Percentiles rank a stretch among this genome's conserved stretches.
Conservation (phyloP, 2,329 filamentous ascomycete genomes). For the Monilinia vaccinii-corymbosi region DNA sequence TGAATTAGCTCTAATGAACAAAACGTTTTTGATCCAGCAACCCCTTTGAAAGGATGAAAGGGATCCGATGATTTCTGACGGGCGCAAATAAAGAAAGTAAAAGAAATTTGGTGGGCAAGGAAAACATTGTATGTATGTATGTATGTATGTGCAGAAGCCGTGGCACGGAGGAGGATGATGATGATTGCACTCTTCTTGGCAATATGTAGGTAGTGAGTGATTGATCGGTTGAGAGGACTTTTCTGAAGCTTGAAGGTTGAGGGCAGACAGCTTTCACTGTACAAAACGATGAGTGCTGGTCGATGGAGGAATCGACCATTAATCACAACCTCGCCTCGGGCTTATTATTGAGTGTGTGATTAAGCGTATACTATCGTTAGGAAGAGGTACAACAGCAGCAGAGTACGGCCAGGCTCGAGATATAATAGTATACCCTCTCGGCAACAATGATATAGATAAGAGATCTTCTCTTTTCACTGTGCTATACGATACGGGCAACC, state of each 20-base stretch:
- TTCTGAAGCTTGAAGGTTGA: not conserved
- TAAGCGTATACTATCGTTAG: constrained; percentile 3
- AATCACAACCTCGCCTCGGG: not conserved
- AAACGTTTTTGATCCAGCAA: not conserved
- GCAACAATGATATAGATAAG: not conserved
- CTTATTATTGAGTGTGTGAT: not conserved
- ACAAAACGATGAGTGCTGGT: not conserved
- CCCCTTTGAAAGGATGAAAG: not conserved
- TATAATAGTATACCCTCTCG: not conserved
- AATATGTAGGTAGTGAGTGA: not conserved
- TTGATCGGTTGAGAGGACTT: not conserved
- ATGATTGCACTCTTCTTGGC: too few relatives aligned
- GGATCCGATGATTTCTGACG: not conserved
- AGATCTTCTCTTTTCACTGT: constrained; percentile 5
- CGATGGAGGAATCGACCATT: not conserved
- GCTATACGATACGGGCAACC: not conserved
- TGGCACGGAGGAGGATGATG: too few relatives aligned
- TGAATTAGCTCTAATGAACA: constrained; percentile 20
- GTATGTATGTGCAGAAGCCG: not conserved
- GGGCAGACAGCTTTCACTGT: not conserved
- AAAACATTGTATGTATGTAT: not conserved
- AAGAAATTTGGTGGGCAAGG: not conserved
- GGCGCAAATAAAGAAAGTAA: not conserved
- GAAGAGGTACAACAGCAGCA: not conserved
- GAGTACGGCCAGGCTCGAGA: not conserved